A percentile compares a stretch with the other conserved stretches of the same genome.
These are phyloP conservation scores for Leccinum subgranulosum DNA, from an alignment of 768 basidiomycete species.

Conservation along the genomic window DNA sequence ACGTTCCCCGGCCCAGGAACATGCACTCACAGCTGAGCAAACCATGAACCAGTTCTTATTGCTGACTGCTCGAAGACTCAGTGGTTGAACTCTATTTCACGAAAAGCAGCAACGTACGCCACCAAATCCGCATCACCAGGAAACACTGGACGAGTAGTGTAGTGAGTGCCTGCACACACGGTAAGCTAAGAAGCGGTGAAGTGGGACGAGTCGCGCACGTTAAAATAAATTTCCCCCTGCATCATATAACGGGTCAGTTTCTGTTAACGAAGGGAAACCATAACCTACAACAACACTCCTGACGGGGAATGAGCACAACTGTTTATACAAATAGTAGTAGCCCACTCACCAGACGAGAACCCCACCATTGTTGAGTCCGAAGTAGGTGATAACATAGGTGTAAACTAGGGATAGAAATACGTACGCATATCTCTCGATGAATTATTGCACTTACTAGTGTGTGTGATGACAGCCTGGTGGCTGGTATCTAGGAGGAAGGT, in stretches of 20 bases:
- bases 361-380: constrained; percentile 28
- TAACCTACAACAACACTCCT: constrained; percentile 27
- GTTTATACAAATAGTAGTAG: background rate
- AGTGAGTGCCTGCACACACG: constrained; percentile 33
- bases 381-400: constrained; percentile 44
- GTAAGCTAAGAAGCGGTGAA: background rate
- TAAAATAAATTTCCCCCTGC: constrained; percentile 51
- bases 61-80: constrained; percentile 39
- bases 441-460: constrained; percentile 36
- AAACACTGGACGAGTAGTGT: constrained; percentile 55
- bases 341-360: constrained; percentile 41
- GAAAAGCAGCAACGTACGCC: constrained; percentile 29
- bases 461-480: constrained; percentile 53
- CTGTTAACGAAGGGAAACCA: background rate
- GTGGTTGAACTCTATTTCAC: background rate
- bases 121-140: constrained; percentile 48
- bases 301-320: background rate
- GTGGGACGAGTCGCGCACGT: constrained; percentile 25
- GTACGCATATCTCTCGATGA: background rate
- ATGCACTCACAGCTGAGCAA: constrained; percentile 23
- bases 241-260: constrained; percentile 7
- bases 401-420: constrained; percentile 37
- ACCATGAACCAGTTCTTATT: constrained; percentile 41
- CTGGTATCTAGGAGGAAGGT: constrained; percentile 50
- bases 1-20: background rate